Evolutionary conservation across 2,329 filamentous ascomycete genomes (phyloP), one percentile per base, ranked within the genome.

Genomic region (Pestalotiopsis sp.): DNA sequence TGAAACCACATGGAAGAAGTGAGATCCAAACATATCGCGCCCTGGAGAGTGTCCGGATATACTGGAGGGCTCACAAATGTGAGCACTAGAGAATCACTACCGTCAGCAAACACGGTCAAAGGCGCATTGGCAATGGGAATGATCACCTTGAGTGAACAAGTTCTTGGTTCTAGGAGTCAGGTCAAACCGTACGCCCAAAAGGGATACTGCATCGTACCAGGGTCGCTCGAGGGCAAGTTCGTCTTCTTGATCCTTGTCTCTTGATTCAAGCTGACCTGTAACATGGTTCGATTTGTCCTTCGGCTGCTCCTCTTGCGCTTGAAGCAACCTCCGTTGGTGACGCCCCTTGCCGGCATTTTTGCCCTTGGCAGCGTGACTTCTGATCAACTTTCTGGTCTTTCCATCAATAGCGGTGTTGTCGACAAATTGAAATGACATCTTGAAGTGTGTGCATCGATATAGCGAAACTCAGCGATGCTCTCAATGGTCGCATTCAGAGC

Each of bases 321-420:
- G n/a, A 26, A 24, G 48, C 26, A 9, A 44, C 24, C 17, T 57
- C 11, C 22, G 14, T 10, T 22, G 14, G 11, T n/a, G 39, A 10
- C 64, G 57, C 11, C 38, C 24, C 13, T 67, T 68, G 44, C 64
- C 64, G 1, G 70, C 48, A 40, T 72, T 73, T 68, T 71, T 73
- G n/a, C 71, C 71, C 30, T 69, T 71, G 3, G 70, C 71, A 58
- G 66, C 71, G 40, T 72, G 70, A 35, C 71, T 73, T 56, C 71
- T 70, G 22, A 73, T 72, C 22, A 69, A 38, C 10, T 48, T 70
- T 40, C 71, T 64, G 9, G 71, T 68, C n/a, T 66, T 68, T 58
- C 39, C 65, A n/a, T 72, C 69, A 17, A 64, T 68, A 3, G 62
- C 14, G 17, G 67, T 39, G 58, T 69, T 70, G 57, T 73, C 68